These are phyloP conservation scores for Aotearoamyces nothofagi DNA, from an alignment of 2,329 filamentous ascomycete species.

Conservation along the genomic window DNA sequence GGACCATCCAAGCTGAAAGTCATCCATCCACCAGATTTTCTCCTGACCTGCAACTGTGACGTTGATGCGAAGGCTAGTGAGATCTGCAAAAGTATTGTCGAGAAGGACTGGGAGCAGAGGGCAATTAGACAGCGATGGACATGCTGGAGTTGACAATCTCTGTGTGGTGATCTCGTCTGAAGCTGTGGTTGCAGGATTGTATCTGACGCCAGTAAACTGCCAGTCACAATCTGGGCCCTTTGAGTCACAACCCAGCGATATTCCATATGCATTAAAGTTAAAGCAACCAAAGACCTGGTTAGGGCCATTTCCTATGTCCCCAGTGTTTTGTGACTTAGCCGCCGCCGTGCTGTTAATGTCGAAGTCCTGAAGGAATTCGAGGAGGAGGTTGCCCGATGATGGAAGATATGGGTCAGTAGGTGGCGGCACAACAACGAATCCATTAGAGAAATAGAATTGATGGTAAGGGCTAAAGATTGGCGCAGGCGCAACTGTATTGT, in stretches of 20 bases:
- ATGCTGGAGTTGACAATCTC: conserved; percentile 15
- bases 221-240: conserved; percentile 20
- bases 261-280: conserved; percentile 20
- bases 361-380: conserved; percentile 19
- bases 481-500: conserved; percentile 8
- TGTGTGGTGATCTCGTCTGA: conserved; percentile 14
- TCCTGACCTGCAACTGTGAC: conserved; percentile 21
- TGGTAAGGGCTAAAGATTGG: conserved; percentile 20
- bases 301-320: conserved; percentile 14
- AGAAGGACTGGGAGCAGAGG: conserved; percentile 15
- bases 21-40: conserved; percentile 31
- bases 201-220: conserved; percentile 21
- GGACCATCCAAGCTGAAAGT: conserved; percentile 27
- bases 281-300: conserved; percentile 19
- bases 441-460: conserved; percentile 21
- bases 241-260: conserved; percentile 24
- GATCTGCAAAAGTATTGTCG: conserved; percentile 16
- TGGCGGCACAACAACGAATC: conserved; percentile 19
- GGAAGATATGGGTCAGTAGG: conserved; percentile 17
- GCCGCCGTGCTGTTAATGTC: conserved; percentile 8
- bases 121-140: conserved; percentile 17
- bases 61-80: conserved; percentile 25
- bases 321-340: conserved; percentile 15
- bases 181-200: conserved; percentile 9
- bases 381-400: conserved; percentile 15